Base-by-base conservation (phyloP, 2,329 filamentous ascomycete species). In the Fusarium sp. region DNA sequence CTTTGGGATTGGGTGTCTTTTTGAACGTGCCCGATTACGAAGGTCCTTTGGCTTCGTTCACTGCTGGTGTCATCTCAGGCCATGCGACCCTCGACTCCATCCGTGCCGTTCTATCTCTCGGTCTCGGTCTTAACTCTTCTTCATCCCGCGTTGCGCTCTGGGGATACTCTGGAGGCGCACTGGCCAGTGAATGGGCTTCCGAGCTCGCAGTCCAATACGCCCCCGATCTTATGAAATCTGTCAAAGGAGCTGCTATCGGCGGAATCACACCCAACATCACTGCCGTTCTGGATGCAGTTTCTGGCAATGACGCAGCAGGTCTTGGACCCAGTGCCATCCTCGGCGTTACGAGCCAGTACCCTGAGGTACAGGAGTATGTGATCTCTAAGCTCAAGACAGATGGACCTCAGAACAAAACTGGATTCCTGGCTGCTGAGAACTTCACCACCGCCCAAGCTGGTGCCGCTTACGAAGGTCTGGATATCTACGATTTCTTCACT, bases 91-190 rank as follows among this genome's bases (percentile, higher is more conserved):
- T 85, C 20, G 82, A 86, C 67, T 81, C 81, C 2, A 72, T 85
- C 1, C 82, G 85, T 7, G 83, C 83, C 2, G 78, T 82, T 1
- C 68, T 82, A 16, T 73, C 74, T 7, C 73, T 77, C 6, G 75
- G 75, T 1, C 61, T 83, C 9, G 85, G 71, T 1, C 71, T 79
- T 5, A 54, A 70, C 45, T 45, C 44, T 0, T 47, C 45, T 0
- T 22, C 25, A 2, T 75, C 81, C 0, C 76, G 72, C 5, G 76
- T 82, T 32, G 81, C 82, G 0, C 76, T 88, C 11, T 88, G 85
- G 85, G 87, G 87, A 1, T 89, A 88, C 71, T 87, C 84, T 1
- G 87, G 87, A 4, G 87, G 87, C 6, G 82, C 82, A 3, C 66
- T 88, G 20, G 85, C 86, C 0, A 83, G 79, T 4, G 84, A 84